A percentile compares a stretch with the other conserved stretches of the same genome.
Evolutionary conservation across 257 asterid species (phyloP).

Genomic region (Salvia miltiorrhiza): DNA sequence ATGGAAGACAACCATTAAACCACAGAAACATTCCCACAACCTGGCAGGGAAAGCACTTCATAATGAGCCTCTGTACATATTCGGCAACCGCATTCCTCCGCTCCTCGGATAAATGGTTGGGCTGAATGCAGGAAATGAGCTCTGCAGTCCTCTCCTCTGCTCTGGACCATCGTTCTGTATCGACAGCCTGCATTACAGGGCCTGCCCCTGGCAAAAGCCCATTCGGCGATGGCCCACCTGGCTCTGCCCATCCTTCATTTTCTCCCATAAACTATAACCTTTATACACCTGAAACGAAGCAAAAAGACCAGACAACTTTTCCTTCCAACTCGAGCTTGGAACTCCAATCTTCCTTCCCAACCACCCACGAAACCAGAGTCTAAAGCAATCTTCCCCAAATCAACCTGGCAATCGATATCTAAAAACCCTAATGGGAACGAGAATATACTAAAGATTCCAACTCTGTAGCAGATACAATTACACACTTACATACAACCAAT

Average conservation of each 20-base stretch:
- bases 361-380: slow-evolving; percentile 17
- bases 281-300: slow-evolving; percentile 23
- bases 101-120: slow-evolving; percentile 79
- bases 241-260: slow-evolving; percentile 73
- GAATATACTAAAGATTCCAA: slow-evolving; percentile 5
- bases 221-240: slow-evolving; percentile 63
- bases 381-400: slow-evolving; percentile 12
- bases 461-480: not conserved
- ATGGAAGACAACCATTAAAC: not conserved
- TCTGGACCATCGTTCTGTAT: slow-evolving; percentile 73
- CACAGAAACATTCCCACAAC: slow-evolving; percentile 38
- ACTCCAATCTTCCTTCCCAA: slow-evolving; percentile 14
- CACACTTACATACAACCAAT: slow-evolving; percentile 5
- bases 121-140: slow-evolving; percentile 89
- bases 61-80: slow-evolving; percentile 78
- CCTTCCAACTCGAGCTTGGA: slow-evolving; percentile 11
- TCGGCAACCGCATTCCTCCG: slow-evolving; percentile 88
- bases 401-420: not conserved
- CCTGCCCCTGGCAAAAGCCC: slow-evolving; percentile 79
- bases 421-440: slow-evolving; percentile 14
- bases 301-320: slow-evolving; percentile 2
- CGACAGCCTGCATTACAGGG: slow-evolving; percentile 51
- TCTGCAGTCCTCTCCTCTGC: slow-evolving; percentile 93
- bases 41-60: slow-evolving; percentile 93
- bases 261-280: slow-evolving; percentile 75